phyloP scores from a whole-genome alignment of 2,329 filamentous ascomycete genomes.

The Ceratocystis colombiana region DNA sequence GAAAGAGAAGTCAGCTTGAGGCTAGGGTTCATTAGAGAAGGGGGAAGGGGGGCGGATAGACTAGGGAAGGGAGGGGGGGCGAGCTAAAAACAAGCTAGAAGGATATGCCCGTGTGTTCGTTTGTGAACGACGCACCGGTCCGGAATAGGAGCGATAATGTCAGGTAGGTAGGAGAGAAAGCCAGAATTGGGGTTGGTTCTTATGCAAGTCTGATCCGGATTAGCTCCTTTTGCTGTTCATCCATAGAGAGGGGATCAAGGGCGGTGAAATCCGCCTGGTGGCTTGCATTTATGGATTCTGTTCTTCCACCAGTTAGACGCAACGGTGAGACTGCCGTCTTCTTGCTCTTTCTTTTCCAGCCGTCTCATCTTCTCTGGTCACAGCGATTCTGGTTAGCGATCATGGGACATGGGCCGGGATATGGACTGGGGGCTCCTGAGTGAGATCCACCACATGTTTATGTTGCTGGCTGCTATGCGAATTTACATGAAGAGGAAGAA shows the following conservation, averaged over 20 bases:
- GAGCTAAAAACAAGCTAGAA: slow-evolving; percentile 10
- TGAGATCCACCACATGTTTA: not conserved
- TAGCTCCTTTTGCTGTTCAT: not conserved
- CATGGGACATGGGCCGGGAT: not conserved
- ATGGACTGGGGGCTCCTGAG: not conserved
- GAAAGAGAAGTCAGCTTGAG: slow-evolving; percentile 1
- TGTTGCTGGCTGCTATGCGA: slow-evolving; percentile 4
- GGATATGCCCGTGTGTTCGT: not conserved
- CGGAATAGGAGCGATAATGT: slow-evolving; percentile 8
- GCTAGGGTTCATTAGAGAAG: slow-evolving; percentile 10
- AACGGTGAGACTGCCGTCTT: slow-evolving; percentile 4
- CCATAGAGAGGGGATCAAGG: not conserved
- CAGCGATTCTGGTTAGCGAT: slow-evolving; percentile 6
- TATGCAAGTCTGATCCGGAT: too few relatives aligned
- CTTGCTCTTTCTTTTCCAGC: not conserved
- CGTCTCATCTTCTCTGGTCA: slow-evolving; percentile 2
- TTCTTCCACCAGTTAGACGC: slow-evolving; percentile 11
- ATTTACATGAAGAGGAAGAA: slow-evolving; percentile 6
- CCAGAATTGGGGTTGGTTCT: too few relatives aligned
- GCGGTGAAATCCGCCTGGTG: not conserved
- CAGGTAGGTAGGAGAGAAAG: not conserved
- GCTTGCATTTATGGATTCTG: not conserved
- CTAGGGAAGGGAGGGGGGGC: not conserved
- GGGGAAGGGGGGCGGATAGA: not conserved
- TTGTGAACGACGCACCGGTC: slow-evolving; percentile 7